These are phyloP conservation scores for Talaromyces wortmannii DNA, from an alignment of 495 filamentous ascomycete species.

Conservation along the genomic window DNA sequence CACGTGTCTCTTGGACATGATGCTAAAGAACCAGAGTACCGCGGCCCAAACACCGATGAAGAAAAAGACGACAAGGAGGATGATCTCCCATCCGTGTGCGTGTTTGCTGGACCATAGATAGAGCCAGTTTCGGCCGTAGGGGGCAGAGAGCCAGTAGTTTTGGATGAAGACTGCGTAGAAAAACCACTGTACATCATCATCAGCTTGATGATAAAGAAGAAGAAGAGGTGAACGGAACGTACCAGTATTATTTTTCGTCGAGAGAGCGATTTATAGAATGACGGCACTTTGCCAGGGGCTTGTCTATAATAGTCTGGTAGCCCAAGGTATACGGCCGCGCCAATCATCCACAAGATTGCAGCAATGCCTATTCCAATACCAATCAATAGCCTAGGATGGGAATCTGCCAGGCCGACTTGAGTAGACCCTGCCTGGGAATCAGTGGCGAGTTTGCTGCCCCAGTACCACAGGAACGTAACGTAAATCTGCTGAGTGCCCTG, in stretches of 20 bases:
- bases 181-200: constrained; percentile 11
- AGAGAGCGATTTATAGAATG: constrained; percentile 34
- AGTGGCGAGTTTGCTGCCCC: constrained; percentile 43
- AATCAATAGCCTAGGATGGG: constrained; percentile 34
- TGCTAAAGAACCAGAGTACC: constrained; percentile 39
- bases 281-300: constrained; percentile 19
- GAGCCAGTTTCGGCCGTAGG: constrained; percentile 56
- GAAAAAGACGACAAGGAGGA: constrained; percentile 49
- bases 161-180: constrained; percentile 50
- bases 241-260: constrained; percentile 51
- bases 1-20: constrained; percentile 45
- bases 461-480: constrained; percentile 58
- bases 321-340: constrained; percentile 43
- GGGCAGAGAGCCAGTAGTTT: constrained; percentile 59
- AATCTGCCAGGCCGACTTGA: constrained; percentile 8
- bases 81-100: constrained; percentile 44
- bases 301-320: constrained; percentile 57
- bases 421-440: constrained; percentile 14
- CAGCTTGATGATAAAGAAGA: neutral
- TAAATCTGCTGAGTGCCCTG: constrained; percentile 61
- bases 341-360: constrained; percentile 51
- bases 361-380: constrained; percentile 42
- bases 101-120: constrained; percentile 51
- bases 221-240: neutral
- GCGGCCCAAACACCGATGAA: constrained; percentile 51